Evolutionary conservation across 2,329 filamentous ascomycete species (phyloP).

Genomic region (Fusarium nygamai): DNA sequence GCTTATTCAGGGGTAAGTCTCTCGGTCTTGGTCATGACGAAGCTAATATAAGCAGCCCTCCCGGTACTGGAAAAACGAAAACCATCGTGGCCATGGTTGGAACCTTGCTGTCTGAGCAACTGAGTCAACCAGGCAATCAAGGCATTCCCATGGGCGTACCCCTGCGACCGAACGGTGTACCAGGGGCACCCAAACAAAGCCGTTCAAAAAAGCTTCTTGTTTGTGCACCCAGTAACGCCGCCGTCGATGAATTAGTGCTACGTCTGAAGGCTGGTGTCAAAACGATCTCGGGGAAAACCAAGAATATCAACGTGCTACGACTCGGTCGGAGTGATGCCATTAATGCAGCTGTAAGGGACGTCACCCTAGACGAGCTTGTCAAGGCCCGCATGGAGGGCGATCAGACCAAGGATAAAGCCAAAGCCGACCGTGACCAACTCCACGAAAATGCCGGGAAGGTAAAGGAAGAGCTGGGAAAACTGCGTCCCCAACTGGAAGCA

Average conservation of each 20-base stretch:
- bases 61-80: constrained; percentile 97
- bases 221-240: constrained; percentile 98
- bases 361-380: constrained; percentile 93
- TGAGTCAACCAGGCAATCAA: constrained; percentile 47
- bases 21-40: neutral
- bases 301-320: constrained; percentile 87
- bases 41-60: constrained; percentile 69
- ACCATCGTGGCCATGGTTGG: constrained; percentile 98
- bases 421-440: constrained; percentile 66
- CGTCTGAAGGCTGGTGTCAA: constrained; percentile 89
- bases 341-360: constrained; percentile 86
- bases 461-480: constrained; percentile 76
- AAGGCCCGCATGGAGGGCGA: constrained; percentile 74
- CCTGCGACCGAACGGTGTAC: constrained; percentile 41
- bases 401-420: constrained; percentile 66
- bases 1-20: constrained; percentile 82
- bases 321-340: constrained; percentile 92
- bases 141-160: constrained; percentile 47
- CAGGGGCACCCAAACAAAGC: constrained; percentile 40
- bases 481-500: constrained; percentile 77
- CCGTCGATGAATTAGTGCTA: constrained; percentile 94
- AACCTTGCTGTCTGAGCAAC: constrained; percentile 65
- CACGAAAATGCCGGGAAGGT: constrained; percentile 74
- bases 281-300: constrained; percentile 75
- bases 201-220: constrained; percentile 85